Conservation (phyloP, 176 grass and related monocot species). For the Poa pratensis region DNA sequence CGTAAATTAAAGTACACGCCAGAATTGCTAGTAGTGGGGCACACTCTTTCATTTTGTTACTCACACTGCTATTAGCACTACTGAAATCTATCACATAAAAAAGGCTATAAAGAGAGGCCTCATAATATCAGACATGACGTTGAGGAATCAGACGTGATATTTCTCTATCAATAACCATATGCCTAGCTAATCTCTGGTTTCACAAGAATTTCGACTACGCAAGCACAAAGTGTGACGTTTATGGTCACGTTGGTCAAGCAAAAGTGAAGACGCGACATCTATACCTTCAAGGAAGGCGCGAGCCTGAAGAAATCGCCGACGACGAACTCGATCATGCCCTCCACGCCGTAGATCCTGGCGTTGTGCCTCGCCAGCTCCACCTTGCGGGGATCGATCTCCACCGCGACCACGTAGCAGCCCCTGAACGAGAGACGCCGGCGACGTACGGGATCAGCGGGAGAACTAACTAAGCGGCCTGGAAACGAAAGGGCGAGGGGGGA, state of each 20-base stretch:
- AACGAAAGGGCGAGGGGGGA: background rate
- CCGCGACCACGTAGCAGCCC: slow-evolving; percentile 65
- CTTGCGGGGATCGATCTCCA: slow-evolving; percentile 69
- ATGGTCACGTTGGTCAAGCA: background rate
- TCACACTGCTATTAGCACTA: background rate
- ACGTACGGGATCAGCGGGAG: background rate
- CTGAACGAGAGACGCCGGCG: slow-evolving; percentile 13
- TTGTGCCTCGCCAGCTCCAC: slow-evolving; percentile 57
- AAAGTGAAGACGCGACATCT: background rate
- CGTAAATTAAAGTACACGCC: too few relatives aligned
- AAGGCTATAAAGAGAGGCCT: background rate
- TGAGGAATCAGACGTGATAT: background rate
- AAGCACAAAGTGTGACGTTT: background rate
- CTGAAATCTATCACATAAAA: background rate
- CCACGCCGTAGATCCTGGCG: slow-evolving; percentile 71
- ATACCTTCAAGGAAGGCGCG: slow-evolving; percentile 58
- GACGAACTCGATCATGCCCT: slow-evolving; percentile 67
- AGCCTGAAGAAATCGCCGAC: slow-evolving; percentile 70
- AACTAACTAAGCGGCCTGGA: background rate
- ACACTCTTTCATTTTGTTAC: background rate
- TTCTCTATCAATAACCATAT: background rate
- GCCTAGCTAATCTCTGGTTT: background rate
- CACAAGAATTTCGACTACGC: background rate
- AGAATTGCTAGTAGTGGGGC: too few relatives aligned
- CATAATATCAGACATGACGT: background rate